A percentile compares a stretch with the other conserved stretches of the same genome.
Conservation (phyloP, 2,329 filamentous ascomycete genomes). For the Hymenoscyphus linearis region DNA sequence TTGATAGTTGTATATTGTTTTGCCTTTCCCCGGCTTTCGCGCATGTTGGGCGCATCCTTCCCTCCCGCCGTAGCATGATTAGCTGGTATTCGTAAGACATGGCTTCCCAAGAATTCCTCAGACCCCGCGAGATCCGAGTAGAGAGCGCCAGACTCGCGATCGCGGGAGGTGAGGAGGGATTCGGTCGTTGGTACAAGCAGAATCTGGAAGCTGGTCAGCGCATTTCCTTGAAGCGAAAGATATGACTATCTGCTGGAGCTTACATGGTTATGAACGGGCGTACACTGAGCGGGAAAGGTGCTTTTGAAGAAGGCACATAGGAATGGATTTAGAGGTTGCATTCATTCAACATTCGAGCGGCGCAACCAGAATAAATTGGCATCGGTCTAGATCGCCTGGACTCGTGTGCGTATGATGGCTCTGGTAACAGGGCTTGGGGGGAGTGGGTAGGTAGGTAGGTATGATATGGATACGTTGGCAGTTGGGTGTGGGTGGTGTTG, state of each 20-base stretch:
- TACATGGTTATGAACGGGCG: constrained; percentile 82
- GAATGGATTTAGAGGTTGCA: constrained; percentile 99
- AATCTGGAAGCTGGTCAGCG: constrained; percentile 45
- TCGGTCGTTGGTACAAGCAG: constrained; percentile 92
- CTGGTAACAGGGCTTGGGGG: not conserved
- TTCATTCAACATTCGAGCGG: constrained; percentile 51
- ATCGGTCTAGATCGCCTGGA: constrained; percentile 22
- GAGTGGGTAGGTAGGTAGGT: too few relatives aligned
- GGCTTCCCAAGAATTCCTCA: constrained; percentile 93
- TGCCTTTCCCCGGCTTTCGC: constrained; percentile 86
- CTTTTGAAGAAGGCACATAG: constrained; percentile 98
- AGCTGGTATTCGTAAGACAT: constrained; percentile 81
- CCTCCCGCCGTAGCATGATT: constrained; percentile 45
- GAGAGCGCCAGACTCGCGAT: constrained; percentile 73
- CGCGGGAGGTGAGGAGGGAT: constrained; percentile 79
- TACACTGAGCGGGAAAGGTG: constrained; percentile 85
- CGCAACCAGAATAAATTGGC: constrained; percentile 24
- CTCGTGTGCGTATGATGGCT: not conserved
- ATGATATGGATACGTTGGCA: not conserved
- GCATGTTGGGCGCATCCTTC: constrained; percentile 61
- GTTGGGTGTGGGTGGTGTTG: not conserved
- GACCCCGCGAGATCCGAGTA: constrained; percentile 78
- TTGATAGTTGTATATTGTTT: constrained; percentile 93
- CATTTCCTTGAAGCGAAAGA: not conserved
- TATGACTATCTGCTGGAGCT: constrained; percentile 21